Evolutionary conservation across 495 filamentous ascomycete species (phyloP).

Genomic region (Talaromyces liani): DNA sequence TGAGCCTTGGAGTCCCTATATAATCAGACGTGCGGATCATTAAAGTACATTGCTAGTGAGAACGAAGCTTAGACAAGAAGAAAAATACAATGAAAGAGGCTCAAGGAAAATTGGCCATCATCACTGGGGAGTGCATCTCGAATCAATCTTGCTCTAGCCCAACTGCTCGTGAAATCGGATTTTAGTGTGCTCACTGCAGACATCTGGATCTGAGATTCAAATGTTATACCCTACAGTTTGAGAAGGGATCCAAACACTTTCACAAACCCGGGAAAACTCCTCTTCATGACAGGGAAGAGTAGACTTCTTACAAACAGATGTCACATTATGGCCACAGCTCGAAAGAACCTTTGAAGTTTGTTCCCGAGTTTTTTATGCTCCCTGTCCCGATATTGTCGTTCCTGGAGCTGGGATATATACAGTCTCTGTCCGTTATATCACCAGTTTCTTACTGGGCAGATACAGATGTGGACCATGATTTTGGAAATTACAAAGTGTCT

Average conservation of each 20-base stretch:
- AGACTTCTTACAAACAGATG: neutral
- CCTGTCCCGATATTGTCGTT: neutral
- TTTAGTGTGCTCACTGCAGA: no score
- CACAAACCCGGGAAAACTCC: neutral
- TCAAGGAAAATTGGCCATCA: no score
- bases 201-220: no score
- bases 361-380: neutral
- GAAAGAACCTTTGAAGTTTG: neutral
- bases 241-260: neutral
- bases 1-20: no score
- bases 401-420: neutral
- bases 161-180: no score
- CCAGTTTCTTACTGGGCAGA: neutral
- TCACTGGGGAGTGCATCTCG: no score
- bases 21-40: no score
- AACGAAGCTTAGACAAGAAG: no score
- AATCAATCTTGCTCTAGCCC: no score
- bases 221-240: no score
- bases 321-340: neutral
- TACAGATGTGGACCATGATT: neutral
- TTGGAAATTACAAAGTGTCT: neutral
- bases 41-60: no score
- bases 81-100: no score
- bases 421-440: neutral
- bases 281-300: neutral